Evolutionary conservation across 345 rosid species (phyloP).

Genomic region (Sisymbrium altissimum): DNA sequence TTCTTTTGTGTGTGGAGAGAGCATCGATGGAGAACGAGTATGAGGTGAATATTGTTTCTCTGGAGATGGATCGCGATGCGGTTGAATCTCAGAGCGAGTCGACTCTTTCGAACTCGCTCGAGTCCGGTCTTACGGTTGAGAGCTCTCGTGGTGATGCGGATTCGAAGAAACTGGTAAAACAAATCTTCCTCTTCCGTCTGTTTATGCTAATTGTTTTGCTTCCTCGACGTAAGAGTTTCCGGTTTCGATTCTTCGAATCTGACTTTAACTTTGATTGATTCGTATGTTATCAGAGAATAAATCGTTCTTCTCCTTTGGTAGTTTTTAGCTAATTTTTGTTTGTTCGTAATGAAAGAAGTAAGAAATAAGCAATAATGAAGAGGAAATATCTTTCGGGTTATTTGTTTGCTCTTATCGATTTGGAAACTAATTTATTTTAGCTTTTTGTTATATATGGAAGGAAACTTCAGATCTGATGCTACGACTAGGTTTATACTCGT

Average conservation of each 20-base stretch:
- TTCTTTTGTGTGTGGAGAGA: not conserved
- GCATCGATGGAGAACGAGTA: constrained; percentile 28
- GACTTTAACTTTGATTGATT: not conserved
- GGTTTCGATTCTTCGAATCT: not conserved
- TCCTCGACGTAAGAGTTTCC: not conserved
- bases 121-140: constrained; percentile 40
- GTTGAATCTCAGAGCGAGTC: constrained; percentile 34
- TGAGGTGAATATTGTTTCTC: constrained; percentile 24
- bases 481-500: not conserved
- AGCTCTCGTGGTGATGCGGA: constrained; percentile 18
- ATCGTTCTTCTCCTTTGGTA: too few species aligned
- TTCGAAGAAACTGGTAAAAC: constrained; percentile 33
- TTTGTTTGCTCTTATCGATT: constrained; percentile 13
- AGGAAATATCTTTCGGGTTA: not conserved
- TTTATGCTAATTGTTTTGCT: not conserved
- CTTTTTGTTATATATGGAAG: not conserved
- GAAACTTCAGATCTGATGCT: constrained; percentile 22
- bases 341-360: not conserved
- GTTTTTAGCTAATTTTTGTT: too few species aligned
- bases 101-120: constrained; percentile 38
- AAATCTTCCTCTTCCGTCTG: constrained; percentile 12
- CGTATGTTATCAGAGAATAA: not conserved
- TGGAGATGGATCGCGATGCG: constrained; percentile 35
- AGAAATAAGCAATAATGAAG: not conserved
- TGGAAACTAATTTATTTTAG: not conserved